phyloP scores from a whole-genome alignment of 495 filamentous ascomycete species.

The Zalerion maritima region DNA sequence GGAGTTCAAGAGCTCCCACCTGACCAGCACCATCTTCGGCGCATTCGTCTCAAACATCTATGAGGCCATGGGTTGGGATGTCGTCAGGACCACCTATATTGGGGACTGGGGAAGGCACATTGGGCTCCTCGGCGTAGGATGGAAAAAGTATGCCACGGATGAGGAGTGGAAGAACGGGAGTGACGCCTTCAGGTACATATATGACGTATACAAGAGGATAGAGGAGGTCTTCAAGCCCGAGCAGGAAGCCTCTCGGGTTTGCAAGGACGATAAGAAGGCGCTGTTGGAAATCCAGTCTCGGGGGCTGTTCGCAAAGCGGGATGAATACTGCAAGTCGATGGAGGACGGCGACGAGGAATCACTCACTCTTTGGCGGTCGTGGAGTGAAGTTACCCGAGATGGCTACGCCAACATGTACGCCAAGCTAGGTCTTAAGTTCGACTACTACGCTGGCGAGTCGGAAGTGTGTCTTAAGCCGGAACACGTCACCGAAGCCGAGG shows the following conservation, averaged over 20 bases:
- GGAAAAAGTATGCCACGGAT: constrained; percentile 47
- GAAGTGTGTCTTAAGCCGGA: constrained; percentile 40
- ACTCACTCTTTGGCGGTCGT: constrained; percentile 46
- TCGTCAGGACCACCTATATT: constrained; percentile 58
- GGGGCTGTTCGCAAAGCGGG: constrained; percentile 38
- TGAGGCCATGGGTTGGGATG: constrained; percentile 57
- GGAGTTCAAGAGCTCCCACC: constrained; percentile 57
- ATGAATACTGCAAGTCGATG: constrained; percentile 58
- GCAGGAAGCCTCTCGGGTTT: constrained; percentile 40
- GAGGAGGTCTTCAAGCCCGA: constrained; percentile 37
- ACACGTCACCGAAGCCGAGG: constrained; percentile 40
- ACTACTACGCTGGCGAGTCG: constrained; percentile 58
- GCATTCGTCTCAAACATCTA: constrained; percentile 57
- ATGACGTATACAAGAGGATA: constrained; percentile 55
- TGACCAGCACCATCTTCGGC: constrained; percentile 64
- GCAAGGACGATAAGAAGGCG: constrained; percentile 39
- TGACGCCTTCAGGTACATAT: constrained; percentile 55
- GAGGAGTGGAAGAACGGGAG: constrained; percentile 32
- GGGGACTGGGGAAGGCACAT: constrained; percentile 71
- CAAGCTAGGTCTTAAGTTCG: constrained; percentile 53
- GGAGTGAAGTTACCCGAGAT: constrained; percentile 50
- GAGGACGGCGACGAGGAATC: constrained; percentile 48
- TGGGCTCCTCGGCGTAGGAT: constrained; percentile 54
- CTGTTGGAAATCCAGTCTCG: constrained; percentile 36
- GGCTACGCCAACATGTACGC: constrained; percentile 50